Evolutionary conservation across 176 grass and related monocot species (phyloP).

Genomic region (Oryza officinalis): DNA sequence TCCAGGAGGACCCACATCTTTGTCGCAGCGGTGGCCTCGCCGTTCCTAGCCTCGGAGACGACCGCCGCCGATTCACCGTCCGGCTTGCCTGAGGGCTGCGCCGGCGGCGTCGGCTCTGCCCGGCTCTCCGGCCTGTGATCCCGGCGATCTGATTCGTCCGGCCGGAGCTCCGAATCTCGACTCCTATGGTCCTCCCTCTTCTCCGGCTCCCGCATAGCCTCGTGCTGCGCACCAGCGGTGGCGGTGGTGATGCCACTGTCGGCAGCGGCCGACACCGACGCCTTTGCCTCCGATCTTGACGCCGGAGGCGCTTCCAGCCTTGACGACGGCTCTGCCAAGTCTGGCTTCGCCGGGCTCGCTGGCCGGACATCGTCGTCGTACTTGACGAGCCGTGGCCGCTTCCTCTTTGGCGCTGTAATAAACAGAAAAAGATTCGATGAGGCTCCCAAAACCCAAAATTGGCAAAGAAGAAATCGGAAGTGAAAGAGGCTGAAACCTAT

Average conservation of each 20-base stretch:
- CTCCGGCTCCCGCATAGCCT: conserved; percentile 46
- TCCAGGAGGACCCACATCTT: conserved; percentile 65
- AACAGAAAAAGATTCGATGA: background rate
- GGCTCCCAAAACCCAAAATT: conserved; percentile 24
- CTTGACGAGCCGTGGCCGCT: conserved; percentile 78
- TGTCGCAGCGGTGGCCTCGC: conserved; percentile 52
- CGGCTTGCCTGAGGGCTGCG: conserved; percentile 28
- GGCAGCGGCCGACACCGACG: conserved; percentile 24
- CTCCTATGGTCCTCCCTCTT: conserved; percentile 40
- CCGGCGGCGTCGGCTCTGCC: conserved; percentile 31
- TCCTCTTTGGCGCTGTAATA: conserved; percentile 79
- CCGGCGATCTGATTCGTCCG: conserved; percentile 38
- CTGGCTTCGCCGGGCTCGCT: conserved; percentile 52
- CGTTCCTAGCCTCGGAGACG: conserved; percentile 47
- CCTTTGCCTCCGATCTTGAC: conserved; percentile 61
- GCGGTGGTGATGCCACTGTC: conserved; percentile 42
- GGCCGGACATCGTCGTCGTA: conserved; percentile 58
- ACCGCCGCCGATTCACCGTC: conserved; percentile 47
- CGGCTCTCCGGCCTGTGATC: conserved; percentile 55
- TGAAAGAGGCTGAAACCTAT: conserved; percentile 40
- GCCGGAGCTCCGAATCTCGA: conserved; percentile 51
- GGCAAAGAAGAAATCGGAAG: background rate
- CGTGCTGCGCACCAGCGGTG: background rate
- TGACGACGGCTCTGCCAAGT: conserved; percentile 39
- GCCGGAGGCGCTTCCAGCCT: conserved; percentile 34